Base-by-base conservation (phyloP, 148 eudicot species). In the Chenopodium berlandieri region DNA sequence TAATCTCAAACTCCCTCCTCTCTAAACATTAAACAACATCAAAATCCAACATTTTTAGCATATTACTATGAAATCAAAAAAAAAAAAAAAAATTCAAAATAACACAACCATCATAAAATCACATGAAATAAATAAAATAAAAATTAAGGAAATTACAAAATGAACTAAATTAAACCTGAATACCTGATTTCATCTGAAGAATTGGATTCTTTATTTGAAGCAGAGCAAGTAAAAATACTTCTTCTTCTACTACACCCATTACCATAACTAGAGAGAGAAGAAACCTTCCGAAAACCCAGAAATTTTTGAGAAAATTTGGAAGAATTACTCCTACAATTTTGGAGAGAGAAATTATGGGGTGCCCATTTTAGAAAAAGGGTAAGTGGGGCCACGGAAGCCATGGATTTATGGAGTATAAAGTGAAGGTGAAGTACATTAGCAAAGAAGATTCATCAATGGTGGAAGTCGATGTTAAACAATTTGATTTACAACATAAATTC, bases 111-210 rank as follows among this genome's bases (percentile, higher is more conserved):
- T 25, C 46, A 50, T 0, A 54, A 37, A 71, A 20, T 12, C 7
- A 71, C 25, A 72, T n/a, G 9, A 64, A 17, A 11, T n/a, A 52
- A 63, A 72, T n/a, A 16, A 64, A 17, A 11, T n/a, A 52, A 63
- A 75, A 40, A 2, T 4, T 34, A 14, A 13, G 12, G 25, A 73
- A 17, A 72, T 17, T 16, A 17, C 20, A 40, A 58, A 50, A n/a
- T 23, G 68, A 19, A 79, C 34, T 70, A 78, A 77, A 54, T 32
- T 1, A 22, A 47, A 92, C 95, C 93, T 92, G 73, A 90, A 25
- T 37, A 92, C 95, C 95, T 92, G 74, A 90, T 87, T 73, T 89
- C 86, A 71, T 85, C 58, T 9, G 94, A 82, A 40, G 94, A 77
- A 9, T 89, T 64, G 32, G 94, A 76, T 30, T 91, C 89, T 54